These are phyloP conservation scores for Dendrobium nobile DNA, from an alignment of 106 monocot species.

Conservation along the genomic window DNA sequence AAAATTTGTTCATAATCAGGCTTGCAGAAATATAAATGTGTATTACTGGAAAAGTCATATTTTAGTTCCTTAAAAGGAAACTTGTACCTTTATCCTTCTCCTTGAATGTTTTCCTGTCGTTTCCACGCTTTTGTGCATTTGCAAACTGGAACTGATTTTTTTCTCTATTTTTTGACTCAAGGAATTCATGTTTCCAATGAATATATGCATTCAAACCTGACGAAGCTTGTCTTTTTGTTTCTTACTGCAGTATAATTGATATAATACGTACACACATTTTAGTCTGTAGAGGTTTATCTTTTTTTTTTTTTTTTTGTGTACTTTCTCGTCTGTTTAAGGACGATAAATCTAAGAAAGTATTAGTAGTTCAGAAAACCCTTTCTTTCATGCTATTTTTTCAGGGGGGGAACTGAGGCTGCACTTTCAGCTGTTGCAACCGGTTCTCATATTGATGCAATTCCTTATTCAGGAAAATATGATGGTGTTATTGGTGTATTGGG, in stretches of 20 bases:
- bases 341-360: background rate
- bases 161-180: background rate
- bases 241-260: background rate
- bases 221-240: background rate
- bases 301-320: background rate
- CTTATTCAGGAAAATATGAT: constrained; percentile 96
- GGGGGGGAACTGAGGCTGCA: constrained; percentile 59
- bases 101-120: background rate
- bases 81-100: background rate
- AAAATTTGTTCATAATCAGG: background rate
- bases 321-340: background rate
- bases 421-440: constrained; percentile 83
- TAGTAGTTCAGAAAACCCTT: background rate
- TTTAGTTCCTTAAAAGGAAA: background rate
- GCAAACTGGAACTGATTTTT: background rate
- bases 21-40: background rate
- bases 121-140: background rate
- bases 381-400: constrained; percentile 17
- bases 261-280: background rate
- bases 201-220: background rate
- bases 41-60: background rate
- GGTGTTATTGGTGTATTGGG: constrained; percentile 98
- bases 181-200: background rate
- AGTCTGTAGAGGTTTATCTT: background rate
- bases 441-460: constrained; percentile 95